phyloP scores from a whole-genome alignment of 1,284 basidiomycete species.

The Neonothopanus nambi region DNA sequence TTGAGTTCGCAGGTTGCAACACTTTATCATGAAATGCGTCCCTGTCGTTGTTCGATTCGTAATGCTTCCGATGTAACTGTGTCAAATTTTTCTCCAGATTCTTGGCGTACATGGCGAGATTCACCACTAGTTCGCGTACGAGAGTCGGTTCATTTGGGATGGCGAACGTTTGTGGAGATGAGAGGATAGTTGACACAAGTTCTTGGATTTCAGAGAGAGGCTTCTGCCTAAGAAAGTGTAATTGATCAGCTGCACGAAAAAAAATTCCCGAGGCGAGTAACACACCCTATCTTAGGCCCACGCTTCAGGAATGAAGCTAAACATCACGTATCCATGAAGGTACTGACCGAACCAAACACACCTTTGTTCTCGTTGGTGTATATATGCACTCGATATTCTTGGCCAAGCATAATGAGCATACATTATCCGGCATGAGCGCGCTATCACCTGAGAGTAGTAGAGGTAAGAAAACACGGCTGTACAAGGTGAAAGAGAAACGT shows the following conservation, averaged over 20 bases:
- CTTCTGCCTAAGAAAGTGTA: too few species aligned
- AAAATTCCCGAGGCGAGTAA: background rate
- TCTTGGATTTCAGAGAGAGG: background rate
- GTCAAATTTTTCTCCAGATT: constrained; percentile 4
- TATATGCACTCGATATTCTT: background rate
- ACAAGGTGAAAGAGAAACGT: constrained; percentile 44
- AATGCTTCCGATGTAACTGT: too few species aligned
- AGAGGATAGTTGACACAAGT: constrained; percentile 8
- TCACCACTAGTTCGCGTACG: constrained; percentile 5
- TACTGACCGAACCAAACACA: background rate
- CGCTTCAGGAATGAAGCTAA: constrained; percentile 8
- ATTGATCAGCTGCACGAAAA: background rate
- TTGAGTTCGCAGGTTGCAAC: too few species aligned
- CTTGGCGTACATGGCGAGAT: constrained; percentile 9
- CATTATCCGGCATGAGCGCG: too few species aligned
- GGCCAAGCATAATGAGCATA: too few species aligned
- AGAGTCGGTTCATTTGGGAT: constrained; percentile 8
- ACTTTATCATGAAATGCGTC: too few species aligned
- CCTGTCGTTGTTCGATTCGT: too few species aligned
- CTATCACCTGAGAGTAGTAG: background rate
- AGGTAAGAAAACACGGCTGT: constrained; percentile 26
- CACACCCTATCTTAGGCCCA: constrained; percentile 10
- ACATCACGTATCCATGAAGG: background rate
- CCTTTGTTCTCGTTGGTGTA: background rate
- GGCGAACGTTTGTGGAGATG: constrained; percentile 8